Evolutionary conservation across 2,329 filamentous ascomycete genomes (phyloP), one percentile per base, ranked within the genome.

Genomic region (Colletotrichum somersetense): DNA sequence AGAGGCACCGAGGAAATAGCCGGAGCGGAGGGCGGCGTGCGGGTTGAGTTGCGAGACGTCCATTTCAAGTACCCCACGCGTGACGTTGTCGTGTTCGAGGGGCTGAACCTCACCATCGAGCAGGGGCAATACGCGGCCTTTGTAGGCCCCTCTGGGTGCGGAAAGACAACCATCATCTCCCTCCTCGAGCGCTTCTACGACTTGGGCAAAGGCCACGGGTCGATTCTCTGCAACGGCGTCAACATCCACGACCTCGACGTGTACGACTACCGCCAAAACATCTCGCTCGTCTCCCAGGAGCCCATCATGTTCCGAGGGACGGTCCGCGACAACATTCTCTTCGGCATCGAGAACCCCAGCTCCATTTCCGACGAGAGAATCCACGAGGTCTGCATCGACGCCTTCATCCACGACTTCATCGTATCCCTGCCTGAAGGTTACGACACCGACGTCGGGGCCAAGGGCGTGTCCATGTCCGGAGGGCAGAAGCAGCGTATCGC

Each of bases 351-450:
- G 12, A 74, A 77, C 2, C 85, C 85, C 1, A 46, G 38, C 0
- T 82, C 84, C 1, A 69, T 77, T 1, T 42, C 70, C 3, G 73
- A 78, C 5, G 76, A 76, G 20, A 74, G 67, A 18, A 73, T 80
- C 5, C 73, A 78, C 26, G 74, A 78, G 42, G 78, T 78, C 2
- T 81, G 79, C 52, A 77, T 74, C 53, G 77, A 78, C 64, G 87
- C 87, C 2, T 86, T 88, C 1, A 87, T 92, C 65, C 84, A 91
- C 68, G 88, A 90, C 1, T 89, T 89, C 75, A 83, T 89, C 55
- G 75, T 77, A 14, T 87, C 83, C 0, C 79, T 89, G 0, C 86
- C 87, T 0, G 83, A 88, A 61, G 86, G 85, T 0, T 85, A 85
- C 16, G 85, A 87, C 0, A 82, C 82, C 44, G 82, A 82, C 26